These are phyloP conservation scores for Trichoderma lentiforme DNA, from an alignment of 2,329 filamentous ascomycete genomes.

Conservation along the genomic window DNA sequence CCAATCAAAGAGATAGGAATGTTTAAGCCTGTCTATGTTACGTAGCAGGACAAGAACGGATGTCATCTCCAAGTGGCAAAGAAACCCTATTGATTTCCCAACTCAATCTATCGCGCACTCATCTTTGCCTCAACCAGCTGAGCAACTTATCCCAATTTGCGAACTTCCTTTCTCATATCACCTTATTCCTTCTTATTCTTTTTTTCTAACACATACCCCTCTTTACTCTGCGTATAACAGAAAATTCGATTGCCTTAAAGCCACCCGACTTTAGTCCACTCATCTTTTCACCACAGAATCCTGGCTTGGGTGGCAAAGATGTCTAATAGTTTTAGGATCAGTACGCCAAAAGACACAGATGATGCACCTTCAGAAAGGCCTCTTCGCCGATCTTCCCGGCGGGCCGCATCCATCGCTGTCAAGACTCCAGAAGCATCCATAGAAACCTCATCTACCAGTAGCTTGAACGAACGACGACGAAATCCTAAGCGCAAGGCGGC, in stretches of 20 bases:
- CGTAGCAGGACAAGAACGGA: not conserved
- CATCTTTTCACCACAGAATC: not conserved
- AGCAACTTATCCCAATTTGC: not conserved
- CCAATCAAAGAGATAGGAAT: not conserved
- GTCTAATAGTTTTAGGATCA: not conserved
- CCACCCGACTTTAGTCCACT: no score
- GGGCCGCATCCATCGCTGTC: not conserved
- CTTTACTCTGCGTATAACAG: not conserved
- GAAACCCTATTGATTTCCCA: not conserved
- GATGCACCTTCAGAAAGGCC: not conserved
- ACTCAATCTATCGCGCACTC: not conserved
- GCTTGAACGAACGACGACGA: conserved; percentile 29
- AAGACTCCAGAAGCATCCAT: not conserved
- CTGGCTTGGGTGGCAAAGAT: not conserved
- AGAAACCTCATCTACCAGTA: conserved; percentile 8
- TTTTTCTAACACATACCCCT: not conserved
- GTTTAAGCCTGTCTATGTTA: not conserved
- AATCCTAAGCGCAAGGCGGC: conserved; percentile 46
- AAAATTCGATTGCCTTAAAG: not conserved
- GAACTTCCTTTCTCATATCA: not conserved
- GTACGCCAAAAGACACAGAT: not conserved
- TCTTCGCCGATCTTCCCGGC: conserved; percentile 17
- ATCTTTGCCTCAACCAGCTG: not conserved
- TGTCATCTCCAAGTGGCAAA: not conserved
- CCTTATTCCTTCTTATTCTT: not conserved